Evolutionary conservation across 148 eudicot species (phyloP).

Genomic region (Chenopodium quinoa): DNA sequence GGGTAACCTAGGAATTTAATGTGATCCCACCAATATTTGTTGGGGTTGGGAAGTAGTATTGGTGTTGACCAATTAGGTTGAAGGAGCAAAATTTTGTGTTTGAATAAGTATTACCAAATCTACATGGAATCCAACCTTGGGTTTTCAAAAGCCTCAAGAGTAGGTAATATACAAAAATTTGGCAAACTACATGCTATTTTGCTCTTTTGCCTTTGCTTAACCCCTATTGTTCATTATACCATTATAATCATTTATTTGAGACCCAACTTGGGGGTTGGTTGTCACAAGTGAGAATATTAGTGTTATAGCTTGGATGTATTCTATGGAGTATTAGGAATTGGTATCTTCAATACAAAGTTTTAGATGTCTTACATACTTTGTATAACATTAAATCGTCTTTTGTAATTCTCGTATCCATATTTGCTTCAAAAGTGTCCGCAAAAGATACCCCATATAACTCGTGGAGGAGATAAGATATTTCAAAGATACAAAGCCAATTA

Average conservation of each 20-base stretch:
- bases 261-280: background rate
- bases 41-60: constrained; percentile 14
- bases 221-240: background rate
- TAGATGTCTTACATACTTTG: background rate
- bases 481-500: no score
- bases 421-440: no score
- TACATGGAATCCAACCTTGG: constrained; percentile 25
- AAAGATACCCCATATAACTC: no score
- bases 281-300: background rate
- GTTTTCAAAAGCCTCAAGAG: constrained; percentile 27
- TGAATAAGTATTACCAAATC: constrained; percentile 21
- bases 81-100: background rate
- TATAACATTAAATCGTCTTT: no score
- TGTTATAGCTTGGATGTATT: background rate
- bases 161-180: constrained; percentile 33
- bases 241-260: background rate
- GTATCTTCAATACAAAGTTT: background rate
- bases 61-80: constrained; percentile 27
- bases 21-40: constrained; percentile 24
- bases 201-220: constrained; percentile 26
- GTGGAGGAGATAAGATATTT: no score
- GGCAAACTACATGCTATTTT: constrained; percentile 21
- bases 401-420: no score
- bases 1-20: constrained; percentile 30
- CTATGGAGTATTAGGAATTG: background rate